phyloP scores from a whole-genome alignment of 1,284 basidiomycete species.

The Moniliophthora roreri region DNA sequence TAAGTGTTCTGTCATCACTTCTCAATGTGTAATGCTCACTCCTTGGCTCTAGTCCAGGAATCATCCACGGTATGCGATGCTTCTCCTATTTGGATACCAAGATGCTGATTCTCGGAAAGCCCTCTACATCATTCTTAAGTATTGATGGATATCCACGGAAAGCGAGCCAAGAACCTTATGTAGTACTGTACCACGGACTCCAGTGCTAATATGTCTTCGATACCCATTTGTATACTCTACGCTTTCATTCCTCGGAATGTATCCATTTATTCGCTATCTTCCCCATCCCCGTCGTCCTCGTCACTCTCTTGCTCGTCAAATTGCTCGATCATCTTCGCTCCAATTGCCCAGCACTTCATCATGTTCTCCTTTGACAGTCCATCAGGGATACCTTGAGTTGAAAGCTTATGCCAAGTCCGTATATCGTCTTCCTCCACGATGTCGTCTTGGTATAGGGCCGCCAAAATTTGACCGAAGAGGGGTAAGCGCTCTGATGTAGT shows the following conservation, averaged over 20 bases:
- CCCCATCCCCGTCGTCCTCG: slow-evolving; percentile 45
- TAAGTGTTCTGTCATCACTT: slow-evolving; percentile 30
- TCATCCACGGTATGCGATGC: slow-evolving; percentile 60
- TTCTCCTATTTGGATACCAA: slow-evolving; percentile 7
- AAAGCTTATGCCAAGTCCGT: slow-evolving; percentile 61
- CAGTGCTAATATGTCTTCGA: background rate
- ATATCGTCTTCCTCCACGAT: slow-evolving; percentile 82
- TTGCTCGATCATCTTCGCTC: slow-evolving; percentile 71
- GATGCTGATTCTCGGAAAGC: slow-evolving; percentile 35
- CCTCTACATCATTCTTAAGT: slow-evolving; percentile 73
- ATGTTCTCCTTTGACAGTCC: slow-evolving; percentile 51
- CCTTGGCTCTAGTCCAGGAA: slow-evolving; percentile 54
- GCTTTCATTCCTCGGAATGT: slow-evolving; percentile 23
- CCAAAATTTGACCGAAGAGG: slow-evolving; percentile 75
- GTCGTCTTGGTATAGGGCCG: slow-evolving; percentile 73
- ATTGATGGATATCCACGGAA: slow-evolving; percentile 26
- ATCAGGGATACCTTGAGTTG: slow-evolving; percentile 44
- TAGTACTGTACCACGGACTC: background rate
- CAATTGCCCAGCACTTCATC: slow-evolving; percentile 71
- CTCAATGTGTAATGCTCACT: slow-evolving; percentile 11
- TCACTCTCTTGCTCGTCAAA: slow-evolving; percentile 75
- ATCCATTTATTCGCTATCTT: slow-evolving; percentile 29
- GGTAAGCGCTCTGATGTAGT: slow-evolving; percentile 57
- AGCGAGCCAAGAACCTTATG: background rate
- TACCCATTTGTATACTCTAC: slow-evolving; percentile 23